A percentile compares a stretch with the other conserved stretches of the same genome.
These are phyloP conservation scores for Climacium dendroides DNA, from an alignment of 225 moss, liverwort and hornwort species.

Conservation along the genomic window DNA sequence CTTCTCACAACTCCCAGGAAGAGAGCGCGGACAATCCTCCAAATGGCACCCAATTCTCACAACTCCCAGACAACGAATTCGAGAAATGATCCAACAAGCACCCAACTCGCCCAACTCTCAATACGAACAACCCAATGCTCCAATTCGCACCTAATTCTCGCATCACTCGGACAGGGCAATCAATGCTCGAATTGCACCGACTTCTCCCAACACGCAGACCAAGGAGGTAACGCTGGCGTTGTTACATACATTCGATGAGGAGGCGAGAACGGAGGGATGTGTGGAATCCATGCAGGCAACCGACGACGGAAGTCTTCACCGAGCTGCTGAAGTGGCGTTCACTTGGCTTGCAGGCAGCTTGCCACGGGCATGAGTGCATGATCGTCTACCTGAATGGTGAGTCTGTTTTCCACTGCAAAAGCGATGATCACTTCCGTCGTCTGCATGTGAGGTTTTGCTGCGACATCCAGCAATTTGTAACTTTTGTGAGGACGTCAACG, in stretches of 20 bases:
- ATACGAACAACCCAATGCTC: neutral
- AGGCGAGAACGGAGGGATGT: neutral
- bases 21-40: neutral
- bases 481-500: neutral
- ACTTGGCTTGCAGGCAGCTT: conserved; percentile 8
- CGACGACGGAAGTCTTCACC: neutral
- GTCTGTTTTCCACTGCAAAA: neutral
- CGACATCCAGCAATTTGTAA: no score
- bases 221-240: neutral
- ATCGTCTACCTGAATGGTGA: neutral
- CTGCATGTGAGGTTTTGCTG: neutral
- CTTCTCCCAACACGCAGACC: no score
- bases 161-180: neutral
- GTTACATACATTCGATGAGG: neutral
- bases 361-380: neutral
- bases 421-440: neutral
- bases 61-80: neutral
- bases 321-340: neutral
- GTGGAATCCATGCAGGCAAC: neutral
- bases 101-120: neutral
- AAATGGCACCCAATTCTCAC: neutral
- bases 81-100: neutral
- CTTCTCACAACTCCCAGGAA: neutral
- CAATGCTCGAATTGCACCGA: neutral
- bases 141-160: neutral